Conservation (phyloP, 2,329 filamentous ascomycete species). For the Monosporascus sp. region DNA sequence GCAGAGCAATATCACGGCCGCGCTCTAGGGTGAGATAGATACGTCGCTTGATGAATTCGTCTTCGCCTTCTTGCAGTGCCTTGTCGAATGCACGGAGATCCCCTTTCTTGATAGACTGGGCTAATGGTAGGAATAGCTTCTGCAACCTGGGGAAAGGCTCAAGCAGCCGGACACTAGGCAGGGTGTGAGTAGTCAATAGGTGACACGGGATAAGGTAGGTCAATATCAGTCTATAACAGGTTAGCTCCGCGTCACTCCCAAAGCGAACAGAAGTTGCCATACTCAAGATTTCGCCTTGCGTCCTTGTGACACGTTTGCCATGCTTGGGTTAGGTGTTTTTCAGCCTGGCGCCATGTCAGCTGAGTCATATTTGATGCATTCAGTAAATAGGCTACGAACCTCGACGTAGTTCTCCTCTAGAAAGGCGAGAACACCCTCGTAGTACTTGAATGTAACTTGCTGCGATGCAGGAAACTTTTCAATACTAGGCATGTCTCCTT, state of each 20-base stretch:
- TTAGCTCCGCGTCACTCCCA: slow-evolving; percentile 14
- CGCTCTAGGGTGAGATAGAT: slow-evolving; percentile 95
- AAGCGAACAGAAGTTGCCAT: slow-evolving; percentile 26
- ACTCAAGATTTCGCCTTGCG: slow-evolving; percentile 76
- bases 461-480: slow-evolving; percentile 82
- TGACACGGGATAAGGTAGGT: slow-evolving; percentile 94
- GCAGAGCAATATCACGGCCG: slow-evolving; percentile 83
- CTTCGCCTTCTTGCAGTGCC: slow-evolving; percentile 74
- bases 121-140: slow-evolving; percentile 72
- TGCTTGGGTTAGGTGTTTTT: slow-evolving; percentile 73
- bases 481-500: slow-evolving; percentile 74
- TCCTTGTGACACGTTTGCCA: slow-evolving; percentile 75
- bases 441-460: slow-evolving; percentile 93
- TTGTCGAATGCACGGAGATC: slow-evolving; percentile 80
- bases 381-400: slow-evolving; percentile 37
- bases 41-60: slow-evolving; percentile 87
- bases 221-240: slow-evolving; percentile 65
- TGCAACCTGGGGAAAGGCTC: slow-evolving; percentile 72
- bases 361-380: not conserved
- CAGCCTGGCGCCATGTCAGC: slow-evolving; percentile 49
- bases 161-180: slow-evolving; percentile 70
- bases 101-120: slow-evolving; percentile 72
- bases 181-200: slow-evolving; percentile 78
- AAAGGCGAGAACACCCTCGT: slow-evolving; percentile 88
- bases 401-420: slow-evolving; percentile 87